A percentile compares a stretch with the other conserved stretches of the same genome.
Evolutionary conservation across 2,329 filamentous ascomycete genomes (phyloP).

Genomic region (Penicillium vulpinum): DNA sequence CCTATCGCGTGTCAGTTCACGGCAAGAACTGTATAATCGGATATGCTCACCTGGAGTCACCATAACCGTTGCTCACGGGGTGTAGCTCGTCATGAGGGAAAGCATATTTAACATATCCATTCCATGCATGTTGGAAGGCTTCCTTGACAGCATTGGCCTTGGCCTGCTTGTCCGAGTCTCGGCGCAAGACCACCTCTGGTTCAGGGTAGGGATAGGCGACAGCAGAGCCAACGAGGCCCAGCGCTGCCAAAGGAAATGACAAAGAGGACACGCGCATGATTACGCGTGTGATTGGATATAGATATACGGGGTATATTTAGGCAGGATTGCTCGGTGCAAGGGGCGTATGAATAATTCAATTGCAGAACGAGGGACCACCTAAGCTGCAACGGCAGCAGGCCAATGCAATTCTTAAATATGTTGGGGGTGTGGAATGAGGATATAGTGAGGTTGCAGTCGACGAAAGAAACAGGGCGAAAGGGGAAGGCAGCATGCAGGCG

Average conservation of each 20-base stretch:
- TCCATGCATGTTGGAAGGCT: constrained; percentile 70
- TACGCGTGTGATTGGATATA: constrained; percentile 2
- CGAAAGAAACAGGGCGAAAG: constrained; percentile 3
- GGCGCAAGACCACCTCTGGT: constrained; percentile 14
- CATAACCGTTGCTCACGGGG: constrained; percentile 64
- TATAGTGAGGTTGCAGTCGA: constrained; percentile 7
- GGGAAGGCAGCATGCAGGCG: constrained; percentile 7
- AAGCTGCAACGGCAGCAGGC: constrained; percentile 10
- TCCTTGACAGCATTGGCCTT: constrained; percentile 64
- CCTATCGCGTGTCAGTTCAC: constrained; percentile 44
- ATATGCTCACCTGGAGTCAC: constrained; percentile 65
- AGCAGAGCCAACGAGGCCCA: constrained; percentile 26
- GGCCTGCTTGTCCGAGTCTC: constrained; percentile 15
- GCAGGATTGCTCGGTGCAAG: neutral
- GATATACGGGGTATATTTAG: constrained; percentile 5
- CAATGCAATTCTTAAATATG: constrained; percentile 22
- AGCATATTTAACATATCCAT: constrained; percentile 71
- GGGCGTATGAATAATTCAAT: neutral
- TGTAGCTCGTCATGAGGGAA: constrained; percentile 75
- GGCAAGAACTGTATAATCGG: neutral
- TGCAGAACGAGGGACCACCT: constrained; percentile 22
- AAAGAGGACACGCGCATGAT: constrained; percentile 28
- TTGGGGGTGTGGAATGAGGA: constrained; percentile 8
- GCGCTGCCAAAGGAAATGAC: constrained; percentile 26
- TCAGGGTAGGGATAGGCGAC: constrained; percentile 23